Base-by-base conservation (phyloP, 306 rosid genomes). In the Boehmeria nivea region DNA sequence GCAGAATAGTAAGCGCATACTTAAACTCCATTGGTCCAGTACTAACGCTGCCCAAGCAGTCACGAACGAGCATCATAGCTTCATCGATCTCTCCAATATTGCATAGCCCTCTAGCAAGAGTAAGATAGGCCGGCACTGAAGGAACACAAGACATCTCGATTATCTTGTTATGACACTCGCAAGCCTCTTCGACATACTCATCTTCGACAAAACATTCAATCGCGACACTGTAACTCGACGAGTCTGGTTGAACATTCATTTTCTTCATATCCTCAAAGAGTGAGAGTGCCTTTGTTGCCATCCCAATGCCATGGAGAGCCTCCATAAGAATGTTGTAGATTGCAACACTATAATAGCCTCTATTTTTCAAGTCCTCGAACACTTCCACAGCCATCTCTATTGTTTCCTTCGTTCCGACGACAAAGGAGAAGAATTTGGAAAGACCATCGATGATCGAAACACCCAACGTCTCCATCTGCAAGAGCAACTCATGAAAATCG, bases 21-120 rank as follows among this genome's bases (percentile, higher is more conserved):
- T 84, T 90, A 65, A 90, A 90, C 40, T 76, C 80, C 80, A 70
- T 61, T 4, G 94, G 91, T 21, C 94, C 94, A 50, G 75, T 78
- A 14, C 38, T 62, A 24, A 81, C 76, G 53, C 46, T 80, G 37
- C 80, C 91, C 43, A 86, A 68, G 86, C 95, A 86, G 54, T 80
- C 88, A 2, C 76, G 67, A 64, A 86, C 85, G 44, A 84, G 86
- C 90, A 86, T 51, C 91, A 90, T 71, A 34, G 80, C 83, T 33
- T 74, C 83, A n/a, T 86, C 90, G 18, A 89, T 83, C 73, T 81
- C 97, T 39, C 94, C 89, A 44, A 46, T 63, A 61, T 59, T 69
- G 54, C 87, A 81, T 19, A 90, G 85, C 54, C 83, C 91, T 72
- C 76, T 67, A 14, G 94, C 63, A 37, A 90, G 89, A 57, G 76